These are phyloP conservation scores for Sporisorium reilianum DNA, from an alignment of 1,284 basidiomycete genomes.

Conservation along the genomic window DNA sequence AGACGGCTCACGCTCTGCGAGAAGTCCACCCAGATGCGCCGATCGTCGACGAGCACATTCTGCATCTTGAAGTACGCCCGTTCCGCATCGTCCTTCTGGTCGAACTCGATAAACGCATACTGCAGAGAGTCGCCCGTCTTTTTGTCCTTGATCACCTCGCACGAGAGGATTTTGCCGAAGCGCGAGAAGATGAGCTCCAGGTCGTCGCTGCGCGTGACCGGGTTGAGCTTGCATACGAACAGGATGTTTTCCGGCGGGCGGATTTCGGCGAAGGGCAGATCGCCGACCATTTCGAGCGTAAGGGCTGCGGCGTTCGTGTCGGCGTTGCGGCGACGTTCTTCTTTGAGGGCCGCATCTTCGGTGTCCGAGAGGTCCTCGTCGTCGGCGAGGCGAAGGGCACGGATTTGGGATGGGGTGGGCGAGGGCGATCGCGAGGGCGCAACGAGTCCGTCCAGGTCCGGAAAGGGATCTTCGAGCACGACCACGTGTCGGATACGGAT, in stretches of 20 bases:
- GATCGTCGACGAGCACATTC: conserved; percentile 97
- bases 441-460: conserved; percentile 77
- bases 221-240: conserved; percentile 98
- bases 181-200: conserved; percentile 96
- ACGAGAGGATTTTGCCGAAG: conserved; percentile 94
- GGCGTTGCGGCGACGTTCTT: conserved; percentile 80
- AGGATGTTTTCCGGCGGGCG: conserved; percentile 97
- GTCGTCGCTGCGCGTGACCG: conserved; percentile 94
- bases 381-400: conserved; percentile 78
- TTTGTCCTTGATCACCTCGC: conserved; percentile 96
- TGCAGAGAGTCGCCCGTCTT: conserved; percentile 95
- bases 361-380: conserved; percentile 70
- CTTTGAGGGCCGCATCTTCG: conserved; percentile 84
- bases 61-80: conserved; percentile 99
- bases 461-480: conserved; percentile 93
- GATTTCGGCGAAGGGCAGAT: conserved; percentile 96
- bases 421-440: conserved; percentile 82
- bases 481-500: conserved; percentile 87
- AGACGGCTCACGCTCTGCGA: conserved; percentile 78
- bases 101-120: conserved; percentile 99
- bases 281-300: conserved; percentile 98
- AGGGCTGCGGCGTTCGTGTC: conserved; percentile 92
- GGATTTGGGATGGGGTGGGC: conserved; percentile 68
- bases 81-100: conserved; percentile 90
- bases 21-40: conserved; percentile 98